Base-by-base conservation (phyloP, 768 basidiomycete species). In the Xerocomellus chrysenteron region DNA sequence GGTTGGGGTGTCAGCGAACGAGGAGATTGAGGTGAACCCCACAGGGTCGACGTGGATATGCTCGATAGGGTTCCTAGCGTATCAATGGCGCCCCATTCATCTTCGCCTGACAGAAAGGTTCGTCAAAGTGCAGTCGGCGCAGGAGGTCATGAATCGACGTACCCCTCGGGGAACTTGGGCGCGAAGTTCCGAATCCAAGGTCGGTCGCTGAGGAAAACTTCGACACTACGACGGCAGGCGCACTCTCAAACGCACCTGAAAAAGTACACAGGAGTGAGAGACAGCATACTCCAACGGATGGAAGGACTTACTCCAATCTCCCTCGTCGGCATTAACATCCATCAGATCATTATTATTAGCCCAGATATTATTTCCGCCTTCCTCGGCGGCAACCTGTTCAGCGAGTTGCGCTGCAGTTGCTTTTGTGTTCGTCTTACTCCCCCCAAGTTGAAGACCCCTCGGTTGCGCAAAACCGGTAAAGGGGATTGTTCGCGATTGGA, bases 291-390 rank as follows among this genome's bases (percentile, higher is more conserved):
- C 5, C 12, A 42, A n/a, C 26, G 39, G 24, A 45, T 39, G n/a
- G 36, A 19, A 55, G 13, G 4, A 79, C 87, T 68, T 68, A 91
- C 95, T 90, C 95, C 95, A 99, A 68, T 98, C 96, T 64, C 87
- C 95, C 26, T 86, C 82, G 64, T 98, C 95, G 0, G 91, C 94
- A 65, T 94, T 87, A 5, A 98, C 86, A 66, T 99, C 94, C 69
- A 98, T 96, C 54, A 98, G 71, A 70, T 98, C 91, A 9, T 82
- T 86, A 10, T 82, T 86, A 46, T 73, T 78, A 1, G 85, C 89
- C 91, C 90, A 92, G 0, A 81, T 81, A 65, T 81, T 81, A 65
- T 82, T 80, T 3, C 54, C 57, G 3, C 63, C 63, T 26, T 66
- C 62, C 21, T 75, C 73, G 9, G 68, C 55, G 10, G 76, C 78